Evolutionary conservation across 129 eudicot genomes (phyloP).

Genomic region (Rutidosis leptorrhynchoides): DNA sequence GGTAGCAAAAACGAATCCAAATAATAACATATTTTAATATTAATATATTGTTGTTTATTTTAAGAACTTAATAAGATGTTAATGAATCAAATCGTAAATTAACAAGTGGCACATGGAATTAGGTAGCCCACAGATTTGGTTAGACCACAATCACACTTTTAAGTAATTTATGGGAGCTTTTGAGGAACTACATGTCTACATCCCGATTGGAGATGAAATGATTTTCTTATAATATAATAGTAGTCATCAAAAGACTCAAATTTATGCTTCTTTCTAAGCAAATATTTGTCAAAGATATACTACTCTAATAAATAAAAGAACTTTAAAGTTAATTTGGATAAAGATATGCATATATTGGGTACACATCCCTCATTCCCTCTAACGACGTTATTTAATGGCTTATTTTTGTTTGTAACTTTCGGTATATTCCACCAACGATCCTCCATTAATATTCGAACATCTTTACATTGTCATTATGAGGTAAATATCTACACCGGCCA

Average conservation of each 20-base stretch:
- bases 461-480: too few relatives aligned
- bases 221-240: constrained; percentile 39
- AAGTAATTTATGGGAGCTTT: constrained; percentile 35
- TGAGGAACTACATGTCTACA: constrained; percentile 31
- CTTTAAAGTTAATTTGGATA: too few relatives aligned
- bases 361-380: too few relatives aligned
- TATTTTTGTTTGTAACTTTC: too few relatives aligned
- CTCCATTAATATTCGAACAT: too few relatives aligned
- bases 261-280: constrained; percentile 19
- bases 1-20: constrained; percentile 1
- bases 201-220: constrained; percentile 40
- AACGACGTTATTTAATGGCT: too few relatives aligned
- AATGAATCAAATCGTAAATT: constrained; percentile 3
- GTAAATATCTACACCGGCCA: too few relatives aligned
- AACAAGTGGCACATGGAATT: constrained; percentile 33
- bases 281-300: constrained; percentile 13
- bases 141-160: constrained; percentile 30
- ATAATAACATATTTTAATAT: neutral
- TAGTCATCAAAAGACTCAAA: constrained; percentile 35
- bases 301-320: neutral
- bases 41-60: neutral
- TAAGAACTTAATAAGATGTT: neutral
- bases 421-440: too few relatives aligned
- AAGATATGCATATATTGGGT: too few relatives aligned
- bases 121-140: constrained; percentile 40